Evolutionary conservation across 345 rosid genomes (phyloP), one percentile per base, ranked within the genome.

Genomic region (Citrus cavaleriei): DNA sequence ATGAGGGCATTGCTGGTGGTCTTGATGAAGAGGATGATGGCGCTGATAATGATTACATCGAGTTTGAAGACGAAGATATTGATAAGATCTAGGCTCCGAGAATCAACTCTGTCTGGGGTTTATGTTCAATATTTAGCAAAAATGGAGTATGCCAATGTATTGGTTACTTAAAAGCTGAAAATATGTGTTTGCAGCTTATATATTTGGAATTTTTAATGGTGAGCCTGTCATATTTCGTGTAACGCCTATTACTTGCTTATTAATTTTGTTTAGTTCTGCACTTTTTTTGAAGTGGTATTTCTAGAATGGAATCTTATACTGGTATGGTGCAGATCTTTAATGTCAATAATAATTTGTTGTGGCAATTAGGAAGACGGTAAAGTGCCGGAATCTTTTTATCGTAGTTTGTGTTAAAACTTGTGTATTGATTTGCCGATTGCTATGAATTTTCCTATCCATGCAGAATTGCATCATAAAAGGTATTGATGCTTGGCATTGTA

Each of bases 51-150:
- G 97, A 90, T 80, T 89, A 85, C 77, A 80, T 93, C 59, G 95
- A 90, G 86, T 93, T 93, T 54, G 93, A 91, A 78, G 97, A 91
- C 30, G 97, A 91, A 69, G 97, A 93, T 81, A 91, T 91, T 7
- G 93, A 93, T 83, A 93, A 89, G 86, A 90, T 93, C 82, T 89
- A 85, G 81, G 81, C 68, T 25, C 22, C 46, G 37, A 40, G 58
- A 30, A 46, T 65, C 1, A 6, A 2, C 55, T 57, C 57, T 69
- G 42, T 37, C n/a, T 72, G 70, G 73, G 59, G 59, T 55, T 66
- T 61, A 34, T 61, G 2, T 77, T 80, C 37, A 67, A 58, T 73
- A 32, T 22, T 13, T 30, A 42, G 68, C 49, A 63, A 46, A 63
- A 27, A 49, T 73, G 66, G 65, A 46, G 27, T 21, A 62, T 80